phyloP scores from a whole-genome alignment of 257 asterid genomes.

The Solanum medicagineum region DNA sequence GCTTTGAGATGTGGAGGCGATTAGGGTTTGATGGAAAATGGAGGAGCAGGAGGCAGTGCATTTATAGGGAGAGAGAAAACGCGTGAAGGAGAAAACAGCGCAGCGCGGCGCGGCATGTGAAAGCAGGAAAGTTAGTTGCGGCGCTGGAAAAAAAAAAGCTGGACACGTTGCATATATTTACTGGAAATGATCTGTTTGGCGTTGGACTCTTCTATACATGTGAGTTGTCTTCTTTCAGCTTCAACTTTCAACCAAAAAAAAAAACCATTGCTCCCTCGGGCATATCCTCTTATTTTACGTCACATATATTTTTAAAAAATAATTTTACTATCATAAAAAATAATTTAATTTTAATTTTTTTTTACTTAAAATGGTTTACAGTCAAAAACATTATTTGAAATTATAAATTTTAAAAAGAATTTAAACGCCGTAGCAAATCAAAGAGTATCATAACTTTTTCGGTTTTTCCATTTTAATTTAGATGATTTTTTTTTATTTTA shows the following conservation, averaged over 20 bases:
- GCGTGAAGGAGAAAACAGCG: neutral
- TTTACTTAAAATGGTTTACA: too few species aligned
- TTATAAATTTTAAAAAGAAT: too few species aligned
- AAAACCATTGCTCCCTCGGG: too few species aligned
- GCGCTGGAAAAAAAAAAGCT: neutral
- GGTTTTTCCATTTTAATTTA: too few species aligned
- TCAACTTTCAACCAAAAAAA: neutral
- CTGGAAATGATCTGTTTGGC: neutral
- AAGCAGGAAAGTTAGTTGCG: neutral
- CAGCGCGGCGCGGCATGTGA: neutral
- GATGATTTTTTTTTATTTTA: too few species aligned
- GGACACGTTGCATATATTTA: neutral
- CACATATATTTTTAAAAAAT: too few species aligned
- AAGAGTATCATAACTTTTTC: too few species aligned
- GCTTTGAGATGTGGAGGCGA: neutral
- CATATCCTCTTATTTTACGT: too few species aligned
- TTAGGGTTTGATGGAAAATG: neutral
- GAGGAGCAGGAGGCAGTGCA: fast-evolving
- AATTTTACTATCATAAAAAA: too few species aligned
- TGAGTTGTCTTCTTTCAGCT: neutral
- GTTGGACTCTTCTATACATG: neutral
- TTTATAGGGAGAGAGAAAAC: neutral
- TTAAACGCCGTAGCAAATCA: too few species aligned
- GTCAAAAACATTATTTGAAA: too few species aligned
- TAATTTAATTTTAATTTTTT: too few species aligned